Base-by-base conservation (phyloP, 805 yeast genomes). In the Saturnispora besseyi region DNA sequence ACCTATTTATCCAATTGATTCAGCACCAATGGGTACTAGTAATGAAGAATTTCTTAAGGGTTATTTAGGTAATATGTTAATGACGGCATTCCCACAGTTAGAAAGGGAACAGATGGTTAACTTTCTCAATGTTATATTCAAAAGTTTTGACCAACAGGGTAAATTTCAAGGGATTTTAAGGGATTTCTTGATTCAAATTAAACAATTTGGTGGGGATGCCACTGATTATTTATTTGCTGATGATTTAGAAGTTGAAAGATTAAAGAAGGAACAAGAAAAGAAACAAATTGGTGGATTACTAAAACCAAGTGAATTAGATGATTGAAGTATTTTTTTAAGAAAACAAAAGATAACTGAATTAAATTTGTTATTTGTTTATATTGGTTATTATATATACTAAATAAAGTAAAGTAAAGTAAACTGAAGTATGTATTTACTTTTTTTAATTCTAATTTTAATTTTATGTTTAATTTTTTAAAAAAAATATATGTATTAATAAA, bases 161-260 rank as follows among this genome's bases (percentile, higher is more conserved):
- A 84, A 80, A 63, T 93, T 93, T 73, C 82, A 81, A 67, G 87
- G 87, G 47, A 83, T 85, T 10, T 74, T 93, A 59, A 83, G 98
- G 68, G 99, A 93, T 69, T 93, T 93, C 78, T 76, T 93, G 65
- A 95, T 93, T 41, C 98, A 93, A 72, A 87, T 91, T 66, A 90
- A 89, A 69, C 96, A 91, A 69, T 80, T 78, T 62, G 99, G 98
- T 53, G 98, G 98, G 30, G 96, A 87, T 65, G 82, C 95, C 50
- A 88, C 96, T 22, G 97, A 90, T 65, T 93, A 93, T 65, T 73
- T 91, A 64, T 91, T 83, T 68, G 95, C 95, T 10, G 98, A 93
- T 62, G 99, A 91, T 63, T 85, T 82, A 63, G 96, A 88, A 66
- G 72, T 73, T 46, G 95, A 87, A 64, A 66, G 79, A 52, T 67